A percentile compares a stretch with the other conserved stretches of the same genome.
Conservation (phyloP, 345 rosid species). For the Salix koriyanagi region DNA sequence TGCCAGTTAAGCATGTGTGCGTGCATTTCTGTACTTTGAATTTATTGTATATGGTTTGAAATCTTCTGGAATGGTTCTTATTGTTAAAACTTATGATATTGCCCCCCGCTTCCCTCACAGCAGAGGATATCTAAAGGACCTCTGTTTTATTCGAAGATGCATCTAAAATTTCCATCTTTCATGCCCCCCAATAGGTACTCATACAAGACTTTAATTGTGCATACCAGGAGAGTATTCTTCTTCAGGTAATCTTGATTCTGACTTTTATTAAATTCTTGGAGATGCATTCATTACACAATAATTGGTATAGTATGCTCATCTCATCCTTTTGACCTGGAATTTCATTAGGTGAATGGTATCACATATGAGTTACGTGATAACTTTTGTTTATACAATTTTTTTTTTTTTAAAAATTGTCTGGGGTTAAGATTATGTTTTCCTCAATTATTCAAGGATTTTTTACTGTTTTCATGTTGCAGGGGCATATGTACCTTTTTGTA, state of each 20-base stretch:
- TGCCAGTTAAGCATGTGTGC: neutral
- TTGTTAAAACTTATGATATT: neutral
- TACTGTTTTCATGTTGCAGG: slow-evolving; percentile 48
- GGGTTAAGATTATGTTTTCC: neutral
- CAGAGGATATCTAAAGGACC: neutral
- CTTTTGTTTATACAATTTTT: neutral
- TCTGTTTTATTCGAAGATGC: neutral
- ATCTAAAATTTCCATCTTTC: slow-evolving; percentile 8
- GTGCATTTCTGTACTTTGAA: neutral
- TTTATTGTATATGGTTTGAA: neutral
- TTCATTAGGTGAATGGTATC: slow-evolving; percentile 5
- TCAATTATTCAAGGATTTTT: neutral
- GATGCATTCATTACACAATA: neutral
- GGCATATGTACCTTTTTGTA: slow-evolving; percentile 89
- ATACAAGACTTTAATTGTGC: slow-evolving; percentile 97
- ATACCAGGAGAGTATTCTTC: slow-evolving; percentile 85
- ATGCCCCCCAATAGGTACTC: slow-evolving; percentile 45
- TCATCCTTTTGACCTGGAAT: neutral
- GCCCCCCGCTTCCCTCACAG: neutral
- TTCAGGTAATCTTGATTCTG: slow-evolving; percentile 53
- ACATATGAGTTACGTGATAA: neutral
- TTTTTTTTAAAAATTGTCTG: neutral
- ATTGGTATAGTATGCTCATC: neutral
- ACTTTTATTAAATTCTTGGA: neutral
- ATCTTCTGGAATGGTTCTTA: neutral